A percentile compares a stretch with the other conserved stretches of the same genome.
These are phyloP conservation scores for Yamadazyma jaroonii DNA, from an alignment of 1,139 yeast species.

Conservation along the genomic window DNA sequence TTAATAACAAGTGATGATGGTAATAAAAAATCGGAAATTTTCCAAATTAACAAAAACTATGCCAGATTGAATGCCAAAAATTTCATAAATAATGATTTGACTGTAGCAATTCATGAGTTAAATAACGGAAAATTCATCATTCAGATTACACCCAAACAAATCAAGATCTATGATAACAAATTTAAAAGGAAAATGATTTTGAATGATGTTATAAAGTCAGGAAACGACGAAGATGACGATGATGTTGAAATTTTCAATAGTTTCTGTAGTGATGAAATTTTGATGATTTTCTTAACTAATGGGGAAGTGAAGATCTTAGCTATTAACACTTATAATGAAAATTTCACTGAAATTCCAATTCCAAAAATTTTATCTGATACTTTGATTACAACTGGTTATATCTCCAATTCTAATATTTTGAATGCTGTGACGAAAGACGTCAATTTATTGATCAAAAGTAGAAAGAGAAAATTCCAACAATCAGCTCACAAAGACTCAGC, in stretches of 20 bases:
- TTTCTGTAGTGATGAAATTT: slow-evolving; percentile 47
- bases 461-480: slow-evolving; percentile 28
- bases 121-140: slow-evolving; percentile 60
- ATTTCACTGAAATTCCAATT: slow-evolving; percentile 34
- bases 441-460: slow-evolving; percentile 24
- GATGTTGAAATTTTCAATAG: slow-evolving; percentile 53
- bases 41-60: slow-evolving; percentile 66
- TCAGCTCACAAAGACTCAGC: slow-evolving; percentile 2
- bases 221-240: slow-evolving; percentile 14
- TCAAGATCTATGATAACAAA: slow-evolving; percentile 62
- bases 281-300: slow-evolving; percentile 51
- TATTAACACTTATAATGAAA: slow-evolving; percentile 39
- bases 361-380: slow-evolving; percentile 57
- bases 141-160: slow-evolving; percentile 70
- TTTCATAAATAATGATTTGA: slow-evolving; percentile 61
- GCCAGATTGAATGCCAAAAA: slow-evolving; percentile 61
- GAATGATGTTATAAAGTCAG: slow-evolving; percentile 25
- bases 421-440: slow-evolving; percentile 43
- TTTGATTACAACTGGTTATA: slow-evolving; percentile 68
- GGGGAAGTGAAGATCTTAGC: slow-evolving; percentile 55
- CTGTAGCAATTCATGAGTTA: slow-evolving; percentile 65
- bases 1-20: slow-evolving; percentile 72
- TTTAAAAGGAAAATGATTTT: slow-evolving; percentile 46
- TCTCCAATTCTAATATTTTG: slow-evolving; percentile 45
- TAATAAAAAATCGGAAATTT: slow-evolving; percentile 67